Base-by-base conservation (phyloP, 768 basidiomycete genomes). In the Punctularia strigosozonata region DNA sequence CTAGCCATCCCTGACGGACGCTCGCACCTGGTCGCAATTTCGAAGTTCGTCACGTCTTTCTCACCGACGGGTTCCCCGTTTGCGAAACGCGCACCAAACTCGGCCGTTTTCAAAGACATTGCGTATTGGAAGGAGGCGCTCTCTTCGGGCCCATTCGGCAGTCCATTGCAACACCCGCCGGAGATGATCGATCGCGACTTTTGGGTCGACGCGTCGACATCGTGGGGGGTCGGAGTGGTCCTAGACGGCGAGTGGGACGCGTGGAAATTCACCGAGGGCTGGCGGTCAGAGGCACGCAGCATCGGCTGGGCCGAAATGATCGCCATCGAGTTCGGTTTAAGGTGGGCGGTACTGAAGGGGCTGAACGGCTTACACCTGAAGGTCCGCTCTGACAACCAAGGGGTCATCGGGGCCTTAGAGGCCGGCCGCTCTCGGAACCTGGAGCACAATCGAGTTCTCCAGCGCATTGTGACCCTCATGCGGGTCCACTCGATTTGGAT, bases 301-400 rank as follows among this genome's bases (percentile, higher is more conserved):
- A 65, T 64, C 26, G 58, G 56, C 0, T 65, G 63, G 63, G 63
- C 63, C 19, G 62, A 65, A 39, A 56, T 57, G 3, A 52, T 62
- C 0, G 62, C 57, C 8, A 48, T 66, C 14, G 59, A 66, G 41
- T 45, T 66, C 0, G 59, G 59, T 1, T n/a, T n/a, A n/a, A n/a
- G n/a, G n/a, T n/a, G n/a, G n/a, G n/a, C n/a, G n/a, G n/a, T n/a
- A n/a, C n/a, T n/a, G n/a, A n/a, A n/a, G n/a, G n/a, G n/a, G n/a
- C n/a, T n/a, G n/a, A n/a, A n/a, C n/a, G n/a, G n/a, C n/a, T n/a
- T n/a, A n/a, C n/a, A n/a, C n/a, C n/a, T n/a, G n/a, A 44, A 50
- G 12, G 51, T 61, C 0, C 45, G 46, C n/a, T 60, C 57, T 1
- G 59, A 63, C 63, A 64, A 65, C 44, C 19, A 19, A 1, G 59